Base-by-base conservation (phyloP, 1,284 basidiomycete species). In the Coniferiporia sulphurascens region DNA sequence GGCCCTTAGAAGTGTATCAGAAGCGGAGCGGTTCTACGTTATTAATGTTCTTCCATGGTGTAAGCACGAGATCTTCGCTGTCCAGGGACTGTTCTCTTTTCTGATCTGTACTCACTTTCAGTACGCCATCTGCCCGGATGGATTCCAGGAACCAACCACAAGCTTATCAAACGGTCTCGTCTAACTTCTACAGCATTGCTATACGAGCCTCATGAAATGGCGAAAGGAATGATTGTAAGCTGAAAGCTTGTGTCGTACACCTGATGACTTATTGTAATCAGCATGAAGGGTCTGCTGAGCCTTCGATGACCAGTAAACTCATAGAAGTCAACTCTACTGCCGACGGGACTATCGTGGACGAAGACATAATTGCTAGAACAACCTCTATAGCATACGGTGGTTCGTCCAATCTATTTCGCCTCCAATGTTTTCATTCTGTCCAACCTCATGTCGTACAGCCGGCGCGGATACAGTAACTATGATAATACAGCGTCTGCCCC, bases 151-250 rank as follows among this genome's bases (percentile, higher is more conserved):
- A 35, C 58, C 6, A 49, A 34, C 9, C 86, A 17, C 74, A 81
- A 45, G 77, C 83, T 78, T 79, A 81, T 45, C 76, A 82, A n/a
- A 72, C 72, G 52, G 83, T 85, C 13, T 74, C 80, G 64, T 73
- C n/a, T 32, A 15, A 35, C 27, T 17, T 52, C 53, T 34, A 48
- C 15, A 52, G 55, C 12, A 22, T 59, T 62, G 52, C 38, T 34
- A 35, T 13, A 52, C 34, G 32, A 35, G 15, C 60, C 56, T 6
- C 45, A 50, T 32, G 44, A 55, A 19, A 41, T 63, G 55, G 48
- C 59, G 10, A 57, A 65, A 44, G 32, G 46, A 12, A 52, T 36
- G 35, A 51, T 58, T 12, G 63, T 61, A 46, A 52, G 50, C 53
- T 13, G 8, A 1, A 43, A 34, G 62, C 4, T 1, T 45, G 54